Percentiles rank a stretch among this genome's conserved stretches.
These are phyloP conservation scores for Globisporangium splendens DNA, from an alignment of 352 stramenopile genomes.

Conservation along the genomic window DNA sequence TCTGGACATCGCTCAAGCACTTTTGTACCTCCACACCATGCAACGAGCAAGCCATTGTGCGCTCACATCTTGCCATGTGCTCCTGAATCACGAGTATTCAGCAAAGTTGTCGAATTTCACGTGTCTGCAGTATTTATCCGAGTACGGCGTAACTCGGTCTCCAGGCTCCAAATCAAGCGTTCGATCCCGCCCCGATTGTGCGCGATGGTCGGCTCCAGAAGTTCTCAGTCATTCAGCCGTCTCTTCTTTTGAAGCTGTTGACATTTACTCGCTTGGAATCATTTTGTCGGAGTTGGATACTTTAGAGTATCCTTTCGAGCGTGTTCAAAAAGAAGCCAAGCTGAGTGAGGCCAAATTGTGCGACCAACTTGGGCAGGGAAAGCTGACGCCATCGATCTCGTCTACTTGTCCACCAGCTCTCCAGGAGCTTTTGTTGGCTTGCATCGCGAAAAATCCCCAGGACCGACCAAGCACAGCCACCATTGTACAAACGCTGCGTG, in stretches of 20 bases:
- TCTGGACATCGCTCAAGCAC: conserved; percentile 17
- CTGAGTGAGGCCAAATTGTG: conserved; percentile 2
- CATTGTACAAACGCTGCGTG: conserved; percentile 8
- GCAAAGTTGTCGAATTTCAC: conserved; percentile 24
- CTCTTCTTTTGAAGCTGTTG: conserved; percentile 17
- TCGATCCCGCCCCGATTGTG: background rate
- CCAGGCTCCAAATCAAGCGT: background rate
- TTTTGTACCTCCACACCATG: conserved; percentile 31
- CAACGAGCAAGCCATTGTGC: conserved; percentile 45
- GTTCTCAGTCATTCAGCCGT: conserved; percentile 11
- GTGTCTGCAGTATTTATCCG: conserved; percentile 1
- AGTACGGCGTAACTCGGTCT: conserved; percentile 14
- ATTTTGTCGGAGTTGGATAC: conserved; percentile 22
- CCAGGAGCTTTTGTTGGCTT: conserved; percentile 14
- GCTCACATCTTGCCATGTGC: conserved; percentile 25
- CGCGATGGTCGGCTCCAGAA: conserved; percentile 17
- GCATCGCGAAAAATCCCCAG: conserved; percentile 13
- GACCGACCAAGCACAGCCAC: conserved; percentile 10
- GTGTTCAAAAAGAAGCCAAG: conserved; percentile 2
- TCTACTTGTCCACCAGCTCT: background rate
- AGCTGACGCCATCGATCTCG: conserved; percentile 5
- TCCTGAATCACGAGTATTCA: conserved; percentile 19
- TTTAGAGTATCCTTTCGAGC: conserved; percentile 13
- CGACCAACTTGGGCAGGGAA: background rate
- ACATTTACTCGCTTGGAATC: conserved; percentile 31